Percentiles rank a stretch among this genome's conserved stretches.
These are phyloP conservation scores for Benincasa hispida DNA, from an alignment of 306 rosid species.

Conservation along the genomic window DNA sequence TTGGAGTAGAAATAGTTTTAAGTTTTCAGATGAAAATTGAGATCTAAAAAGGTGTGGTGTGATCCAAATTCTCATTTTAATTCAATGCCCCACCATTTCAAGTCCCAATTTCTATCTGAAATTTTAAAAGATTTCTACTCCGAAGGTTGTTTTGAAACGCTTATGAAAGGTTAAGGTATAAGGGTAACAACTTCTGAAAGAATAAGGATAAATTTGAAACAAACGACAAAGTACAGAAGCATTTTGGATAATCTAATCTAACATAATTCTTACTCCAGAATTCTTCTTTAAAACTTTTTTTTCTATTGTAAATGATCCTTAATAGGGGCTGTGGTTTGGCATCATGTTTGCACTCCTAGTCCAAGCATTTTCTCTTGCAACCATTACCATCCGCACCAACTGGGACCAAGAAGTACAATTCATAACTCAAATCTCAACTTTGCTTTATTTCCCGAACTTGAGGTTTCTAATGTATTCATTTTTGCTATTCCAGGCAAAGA, in stretches of 20 bases:
- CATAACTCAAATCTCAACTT: not conserved
- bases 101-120: too few species aligned
- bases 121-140: too few species aligned
- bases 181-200: too few species aligned
- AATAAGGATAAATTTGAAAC: not conserved
- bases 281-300: not conserved
- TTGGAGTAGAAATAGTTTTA: not conserved
- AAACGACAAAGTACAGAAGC: not conserved
- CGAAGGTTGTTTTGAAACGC: too few species aligned
- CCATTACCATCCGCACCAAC: constrained; percentile 38
- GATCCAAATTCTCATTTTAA: not conserved
- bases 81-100: not conserved
- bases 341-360: constrained; percentile 51
- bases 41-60: too few species aligned
- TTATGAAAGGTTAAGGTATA: too few species aligned
- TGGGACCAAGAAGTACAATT: constrained; percentile 50
- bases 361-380: constrained; percentile 34
- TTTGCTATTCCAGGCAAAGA: constrained; percentile 26
- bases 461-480: not conserved
- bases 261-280: not conserved
- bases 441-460: not conserved
- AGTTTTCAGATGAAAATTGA: not conserved
- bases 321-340: constrained; percentile 68
- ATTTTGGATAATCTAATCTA: too few species aligned
- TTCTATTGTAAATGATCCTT: not conserved